These are phyloP conservation scores for Epichloe sp. DNA, from an alignment of 2,329 filamentous ascomycete genomes.

Conservation along the genomic window DNA sequence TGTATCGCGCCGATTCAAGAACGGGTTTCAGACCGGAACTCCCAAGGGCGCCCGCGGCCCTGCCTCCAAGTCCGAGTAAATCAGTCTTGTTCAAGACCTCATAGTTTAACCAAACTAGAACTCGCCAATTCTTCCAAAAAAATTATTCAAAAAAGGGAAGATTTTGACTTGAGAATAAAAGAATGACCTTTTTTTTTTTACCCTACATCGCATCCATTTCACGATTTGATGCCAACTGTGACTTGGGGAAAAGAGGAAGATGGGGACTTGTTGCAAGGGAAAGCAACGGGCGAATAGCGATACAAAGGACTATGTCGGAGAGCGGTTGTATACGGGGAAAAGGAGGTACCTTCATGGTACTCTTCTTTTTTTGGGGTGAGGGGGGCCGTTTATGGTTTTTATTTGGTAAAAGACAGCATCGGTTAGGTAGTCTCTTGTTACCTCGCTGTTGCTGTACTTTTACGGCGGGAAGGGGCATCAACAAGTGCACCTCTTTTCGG, in stretches of 20 bases:
- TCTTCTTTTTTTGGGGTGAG: neutral
- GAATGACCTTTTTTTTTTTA: neutral
- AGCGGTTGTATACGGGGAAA: too few species aligned
- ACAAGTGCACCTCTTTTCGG: too few species aligned
- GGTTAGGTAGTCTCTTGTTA: neutral
- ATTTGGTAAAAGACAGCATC: neutral
- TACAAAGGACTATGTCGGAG: too few species aligned
- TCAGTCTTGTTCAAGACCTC: neutral
- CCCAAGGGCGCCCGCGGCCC: slow-evolving; percentile 61
- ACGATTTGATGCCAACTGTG: slow-evolving; percentile 3
- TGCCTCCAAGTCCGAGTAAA: slow-evolving; percentile 11
- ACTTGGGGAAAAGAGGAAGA: neutral
- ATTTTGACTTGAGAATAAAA: neutral
- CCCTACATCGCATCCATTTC: neutral
- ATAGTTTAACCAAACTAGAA: slow-evolving; percentile 2
- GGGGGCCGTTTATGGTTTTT: neutral
- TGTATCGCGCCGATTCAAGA: slow-evolving; percentile 85
- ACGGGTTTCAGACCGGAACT: slow-evolving; percentile 86
- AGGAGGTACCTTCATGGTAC: too few species aligned
- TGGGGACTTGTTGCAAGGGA: too few species aligned
- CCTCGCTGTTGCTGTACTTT: neutral
- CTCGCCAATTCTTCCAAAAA: slow-evolving; percentile 6
- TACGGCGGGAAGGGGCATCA: neutral
- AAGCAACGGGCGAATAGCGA: too few species aligned
- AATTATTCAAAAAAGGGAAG: neutral